phyloP scores from a whole-genome alignment of 169 alveolate genomes.

The Plasmodium fragile region DNA sequence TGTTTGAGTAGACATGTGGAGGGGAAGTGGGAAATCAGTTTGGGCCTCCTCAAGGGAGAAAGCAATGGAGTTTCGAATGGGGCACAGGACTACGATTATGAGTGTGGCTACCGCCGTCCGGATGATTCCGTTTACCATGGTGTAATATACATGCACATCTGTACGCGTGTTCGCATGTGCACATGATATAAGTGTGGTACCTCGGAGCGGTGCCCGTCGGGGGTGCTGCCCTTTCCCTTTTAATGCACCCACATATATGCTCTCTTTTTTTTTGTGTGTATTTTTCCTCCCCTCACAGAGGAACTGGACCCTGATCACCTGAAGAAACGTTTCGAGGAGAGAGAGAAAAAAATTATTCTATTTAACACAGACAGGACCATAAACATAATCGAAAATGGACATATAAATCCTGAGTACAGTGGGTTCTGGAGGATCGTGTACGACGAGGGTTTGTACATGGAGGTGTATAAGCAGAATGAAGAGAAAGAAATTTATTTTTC shows the following conservation, averaged over 20 bases:
- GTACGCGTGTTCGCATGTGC: background rate
- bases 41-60: constrained; percentile 38
- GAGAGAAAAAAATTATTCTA: constrained; percentile 6
- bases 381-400: constrained; percentile 26
- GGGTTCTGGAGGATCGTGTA: constrained; percentile 72
- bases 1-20: constrained; percentile 74
- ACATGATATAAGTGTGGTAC: background rate
- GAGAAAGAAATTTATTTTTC: constrained; percentile 63
- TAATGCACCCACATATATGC: background rate
- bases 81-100: constrained; percentile 34
- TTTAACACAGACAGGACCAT: constrained; percentile 56
- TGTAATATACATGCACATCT: constrained; percentile 33
- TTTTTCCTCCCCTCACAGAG: background rate
- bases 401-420: constrained; percentile 8
- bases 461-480: constrained; percentile 18
- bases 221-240: background rate
- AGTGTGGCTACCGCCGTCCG: constrained; percentile 70
- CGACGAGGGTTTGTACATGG: constrained; percentile 70
- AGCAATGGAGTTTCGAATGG: background rate
- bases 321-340: constrained; percentile 31
- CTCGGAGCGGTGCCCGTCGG: background rate
- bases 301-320: constrained; percentile 35
- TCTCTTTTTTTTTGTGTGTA: background rate
- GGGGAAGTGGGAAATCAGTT: constrained; percentile 57
- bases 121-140: constrained; percentile 63